Evolutionary conservation across 345 rosid species (phyloP).

Genomic region (Murraya paniculata): DNA sequence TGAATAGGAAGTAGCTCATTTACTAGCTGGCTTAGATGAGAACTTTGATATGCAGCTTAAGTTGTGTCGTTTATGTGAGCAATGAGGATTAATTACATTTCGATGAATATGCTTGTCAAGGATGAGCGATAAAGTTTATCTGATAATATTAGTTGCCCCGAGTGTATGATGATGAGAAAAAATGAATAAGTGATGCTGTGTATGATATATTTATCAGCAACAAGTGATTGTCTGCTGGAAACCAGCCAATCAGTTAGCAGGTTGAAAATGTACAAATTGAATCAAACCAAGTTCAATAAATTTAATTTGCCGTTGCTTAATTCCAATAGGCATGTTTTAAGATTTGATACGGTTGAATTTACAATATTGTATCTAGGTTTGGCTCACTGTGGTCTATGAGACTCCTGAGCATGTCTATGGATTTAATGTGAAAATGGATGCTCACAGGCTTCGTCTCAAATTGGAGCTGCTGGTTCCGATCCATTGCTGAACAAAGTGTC

Average conservation of each 20-base stretch:
- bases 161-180: background rate
- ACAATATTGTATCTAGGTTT: background rate
- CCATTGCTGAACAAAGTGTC: slow-evolving; percentile 53
- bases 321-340: background rate
- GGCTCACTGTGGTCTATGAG: slow-evolving; percentile 14
- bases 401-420: slow-evolving; percentile 3
- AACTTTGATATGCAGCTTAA: background rate
- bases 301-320: background rate
- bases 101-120: background rate
- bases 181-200: background rate
- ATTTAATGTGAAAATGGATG: slow-evolving; percentile 31
- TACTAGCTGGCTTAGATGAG: background rate
- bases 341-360: background rate
- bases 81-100: background rate
- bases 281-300: background rate
- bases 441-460: slow-evolving; percentile 67
- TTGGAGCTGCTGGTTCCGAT: slow-evolving; percentile 83
- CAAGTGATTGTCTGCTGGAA: background rate
- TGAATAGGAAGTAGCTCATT: background rate
- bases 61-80: background rate
- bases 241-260: background rate
- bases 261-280: background rate
- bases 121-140: background rate
- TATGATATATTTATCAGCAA: background rate
- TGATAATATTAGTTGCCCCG: background rate